Percentiles rank a stretch among this genome's conserved stretches.
phyloP scores from a whole-genome alignment of 257 asterid genomes.

The Petunia axillaris region DNA sequence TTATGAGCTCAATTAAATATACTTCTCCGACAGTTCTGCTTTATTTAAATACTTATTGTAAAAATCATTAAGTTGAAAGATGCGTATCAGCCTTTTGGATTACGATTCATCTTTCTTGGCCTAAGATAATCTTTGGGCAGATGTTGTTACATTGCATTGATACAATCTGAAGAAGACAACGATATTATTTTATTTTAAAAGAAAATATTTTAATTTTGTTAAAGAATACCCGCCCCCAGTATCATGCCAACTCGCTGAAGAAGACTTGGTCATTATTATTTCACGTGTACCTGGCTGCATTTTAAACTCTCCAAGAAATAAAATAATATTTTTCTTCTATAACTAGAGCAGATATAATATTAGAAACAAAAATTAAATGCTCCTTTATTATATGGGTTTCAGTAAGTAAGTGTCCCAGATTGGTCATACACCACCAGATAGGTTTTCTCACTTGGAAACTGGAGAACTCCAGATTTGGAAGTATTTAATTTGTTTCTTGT shows the following conservation, averaged over 20 bases:
- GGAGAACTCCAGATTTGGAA: slow-evolving; percentile 37
- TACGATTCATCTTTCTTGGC: slow-evolving; percentile 59
- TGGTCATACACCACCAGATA: slow-evolving; percentile 41
- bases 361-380: background rate
- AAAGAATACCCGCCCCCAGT: slow-evolving; percentile 22
- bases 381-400: background rate
- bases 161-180: slow-evolving; percentile 26
- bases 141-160: slow-evolving; percentile 45
- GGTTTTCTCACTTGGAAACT: slow-evolving; percentile 39
- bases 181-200: background rate
- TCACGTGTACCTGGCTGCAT: slow-evolving; percentile 51
- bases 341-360: background rate
- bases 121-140: slow-evolving; percentile 29
- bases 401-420: slow-evolving; percentile 27
- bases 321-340: background rate
- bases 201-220: background rate
- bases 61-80: slow-evolving; percentile 31
- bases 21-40: slow-evolving; percentile 20
- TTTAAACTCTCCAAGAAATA: slow-evolving; percentile 20
- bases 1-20: background rate
- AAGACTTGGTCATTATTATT: slow-evolving; percentile 55
- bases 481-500: slow-evolving; percentile 30
- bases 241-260: slow-evolving; percentile 32
- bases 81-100: slow-evolving; percentile 54
- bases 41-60: background rate